Evolutionary conservation across 768 basidiomycete species (phyloP).

Genomic region (Steccherinum ochraceum): DNA sequence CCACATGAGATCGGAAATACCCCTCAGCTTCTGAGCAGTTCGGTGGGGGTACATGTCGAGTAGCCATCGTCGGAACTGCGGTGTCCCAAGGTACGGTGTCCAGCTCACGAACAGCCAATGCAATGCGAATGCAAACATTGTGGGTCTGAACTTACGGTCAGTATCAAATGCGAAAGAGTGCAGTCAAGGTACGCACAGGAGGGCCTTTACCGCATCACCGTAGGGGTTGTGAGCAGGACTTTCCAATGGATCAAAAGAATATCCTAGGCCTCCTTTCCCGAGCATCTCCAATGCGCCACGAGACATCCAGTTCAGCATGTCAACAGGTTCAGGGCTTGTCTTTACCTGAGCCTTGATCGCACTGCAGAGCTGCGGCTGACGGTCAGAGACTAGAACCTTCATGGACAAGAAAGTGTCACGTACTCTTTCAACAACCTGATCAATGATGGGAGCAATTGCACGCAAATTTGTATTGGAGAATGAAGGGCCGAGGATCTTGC

Average conservation of each 20-base stretch:
- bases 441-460: neutral
- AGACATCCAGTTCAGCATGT: slow-evolving; percentile 21
- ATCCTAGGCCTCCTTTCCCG: slow-evolving; percentile 20
- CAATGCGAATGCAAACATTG: neutral
- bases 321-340: slow-evolving; percentile 13
- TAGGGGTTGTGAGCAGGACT: slow-evolving; percentile 16
- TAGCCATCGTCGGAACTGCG: neutral
- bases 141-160: neutral
- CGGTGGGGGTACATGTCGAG: neutral
- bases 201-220: slow-evolving; percentile 18
- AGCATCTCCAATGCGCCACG: slow-evolving; percentile 21
- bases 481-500: neutral
- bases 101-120: neutral
- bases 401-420: no score
- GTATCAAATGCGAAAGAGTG: no score
- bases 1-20: neutral
- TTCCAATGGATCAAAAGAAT: slow-evolving; percentile 19
- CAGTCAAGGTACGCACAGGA: slow-evolving; percentile 1
- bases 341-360: slow-evolving; percentile 12
- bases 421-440: neutral
- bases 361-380: slow-evolving; percentile 7
- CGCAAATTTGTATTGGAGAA: neutral
- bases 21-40: neutral
- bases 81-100: neutral
- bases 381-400: no score